Evolutionary conservation across 106 monocot species (phyloP).

Genomic region (Platanthera zijinensis): DNA sequence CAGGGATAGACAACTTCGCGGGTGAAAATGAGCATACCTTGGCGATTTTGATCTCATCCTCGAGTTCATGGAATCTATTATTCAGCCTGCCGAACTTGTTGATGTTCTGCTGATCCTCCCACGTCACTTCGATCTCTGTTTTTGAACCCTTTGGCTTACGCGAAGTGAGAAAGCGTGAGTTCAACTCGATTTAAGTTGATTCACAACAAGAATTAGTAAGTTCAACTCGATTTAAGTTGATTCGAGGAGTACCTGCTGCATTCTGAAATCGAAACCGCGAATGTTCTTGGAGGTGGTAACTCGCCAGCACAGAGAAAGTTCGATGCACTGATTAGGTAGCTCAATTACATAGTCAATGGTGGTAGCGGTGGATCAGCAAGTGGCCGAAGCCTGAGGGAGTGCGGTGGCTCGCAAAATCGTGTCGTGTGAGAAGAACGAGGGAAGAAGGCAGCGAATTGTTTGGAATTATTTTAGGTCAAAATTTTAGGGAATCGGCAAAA

Average conservation of each 20-base stretch:
- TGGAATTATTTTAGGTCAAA: too few species aligned
- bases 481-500: too few species aligned
- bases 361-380: not conserved
- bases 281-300: too few species aligned
- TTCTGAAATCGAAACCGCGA: not conserved
- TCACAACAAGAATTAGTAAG: not conserved
- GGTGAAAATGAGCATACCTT: constrained; percentile 31
- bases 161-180: not conserved
- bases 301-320: not conserved
- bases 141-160: constrained; percentile 36
- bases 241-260: constrained; percentile 1
- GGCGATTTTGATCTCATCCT: constrained; percentile 86
- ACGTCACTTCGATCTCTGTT: constrained; percentile 73
- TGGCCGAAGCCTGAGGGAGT: not conserved
- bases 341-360: not conserved
- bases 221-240: not conserved
- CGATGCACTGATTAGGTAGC: not conserved
- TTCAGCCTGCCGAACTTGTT: constrained; percentile 89
- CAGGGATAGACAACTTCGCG: not conserved
- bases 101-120: constrained; percentile 96
- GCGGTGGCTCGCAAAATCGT: not conserved
- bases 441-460: too few species aligned
- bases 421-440: too few species aligned
- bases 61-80: constrained; percentile 84
- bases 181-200: not conserved